A percentile compares a stretch with the other conserved stretches of the same genome.
These are phyloP conservation scores for Isoetes taiwanensis DNA, from an alignment of 75 land plant genomes.

Conservation along the genomic window DNA sequence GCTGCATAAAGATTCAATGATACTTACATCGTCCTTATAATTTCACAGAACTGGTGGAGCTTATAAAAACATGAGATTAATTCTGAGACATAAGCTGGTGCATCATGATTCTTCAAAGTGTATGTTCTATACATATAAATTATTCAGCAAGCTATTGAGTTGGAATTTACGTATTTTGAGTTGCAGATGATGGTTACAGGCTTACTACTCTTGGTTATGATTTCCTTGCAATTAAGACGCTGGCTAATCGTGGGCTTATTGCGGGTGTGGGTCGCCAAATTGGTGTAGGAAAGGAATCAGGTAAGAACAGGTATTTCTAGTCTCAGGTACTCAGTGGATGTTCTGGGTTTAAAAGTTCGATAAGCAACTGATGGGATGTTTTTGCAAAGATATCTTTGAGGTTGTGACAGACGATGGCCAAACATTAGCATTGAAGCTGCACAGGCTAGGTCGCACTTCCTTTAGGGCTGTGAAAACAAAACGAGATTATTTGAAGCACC, in stretches of 20 bases:
- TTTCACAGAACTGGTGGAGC: constrained; percentile 92
- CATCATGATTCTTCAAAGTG: constrained; percentile 94
- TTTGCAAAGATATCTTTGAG: constrained; percentile 78
- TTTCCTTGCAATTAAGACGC: constrained; percentile 86
- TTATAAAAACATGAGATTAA: constrained; percentile 73
- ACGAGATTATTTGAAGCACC: constrained; percentile 90
- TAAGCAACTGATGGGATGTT: constrained; percentile 1
- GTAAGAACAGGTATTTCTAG: constrained; percentile 16
- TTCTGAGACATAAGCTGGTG: constrained; percentile 70
- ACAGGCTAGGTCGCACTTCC: constrained; percentile 80
- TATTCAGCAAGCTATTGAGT: no score
- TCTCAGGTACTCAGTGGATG: background rate
- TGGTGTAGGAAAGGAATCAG: constrained; percentile 98
- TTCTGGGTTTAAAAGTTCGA: no score
- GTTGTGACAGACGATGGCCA: constrained; percentile 87
- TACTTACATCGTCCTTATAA: no score
- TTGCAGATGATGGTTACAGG: constrained; percentile 96
- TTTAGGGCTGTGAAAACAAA: constrained; percentile 97
- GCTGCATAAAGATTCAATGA: background rate
- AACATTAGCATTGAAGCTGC: constrained; percentile 73
- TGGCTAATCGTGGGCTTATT: constrained; percentile 91
- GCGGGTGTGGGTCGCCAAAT: constrained; percentile 84
- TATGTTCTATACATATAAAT: constrained; percentile 27
- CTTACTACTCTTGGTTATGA: constrained; percentile 91
- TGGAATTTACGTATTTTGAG: no score